A percentile compares a stretch with the other conserved stretches of the same genome.
phyloP scores from a whole-genome alignment of 441 rosid genomes.

The Pelargonium hybrid region DNA sequence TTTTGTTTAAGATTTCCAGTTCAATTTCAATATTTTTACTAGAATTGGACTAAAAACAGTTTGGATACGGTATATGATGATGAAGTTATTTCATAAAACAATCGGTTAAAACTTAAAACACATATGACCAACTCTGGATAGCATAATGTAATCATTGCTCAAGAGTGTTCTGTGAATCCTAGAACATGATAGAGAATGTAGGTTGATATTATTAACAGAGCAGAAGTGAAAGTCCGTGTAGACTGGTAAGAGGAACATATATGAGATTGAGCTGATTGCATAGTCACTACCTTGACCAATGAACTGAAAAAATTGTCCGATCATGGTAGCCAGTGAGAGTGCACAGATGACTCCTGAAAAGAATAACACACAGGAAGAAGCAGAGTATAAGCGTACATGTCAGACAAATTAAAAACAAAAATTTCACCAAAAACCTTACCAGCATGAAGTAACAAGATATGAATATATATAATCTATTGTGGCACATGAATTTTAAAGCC shows the following conservation, averaged over 20 bases:
- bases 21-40: not conserved
- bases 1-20: not conserved
- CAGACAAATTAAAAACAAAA: not conserved
- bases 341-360: slow-evolving; percentile 65
- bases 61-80: no score
- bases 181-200: not conserved
- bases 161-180: not conserved
- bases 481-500: not conserved
- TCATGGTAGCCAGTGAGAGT: slow-evolving; percentile 91
- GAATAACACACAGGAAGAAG: not conserved
- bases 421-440: not conserved
- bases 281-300: slow-evolving; percentile 75
- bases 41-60: no score
- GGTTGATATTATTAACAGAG: not conserved
- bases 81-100: no score
- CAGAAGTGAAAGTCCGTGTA: not conserved
- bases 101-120: no score
- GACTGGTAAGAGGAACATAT: not conserved
- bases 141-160: not conserved
- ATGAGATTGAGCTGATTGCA: not conserved
- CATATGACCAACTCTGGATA: not conserved
- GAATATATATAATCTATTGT: not conserved
- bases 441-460: not conserved
- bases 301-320: slow-evolving; percentile 81
- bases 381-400: not conserved